Percentiles rank a stretch among this genome's conserved stretches.
Conservation (phyloP, 495 filamentous ascomycete genomes). For the Aspergillus homomorphus region DNA sequence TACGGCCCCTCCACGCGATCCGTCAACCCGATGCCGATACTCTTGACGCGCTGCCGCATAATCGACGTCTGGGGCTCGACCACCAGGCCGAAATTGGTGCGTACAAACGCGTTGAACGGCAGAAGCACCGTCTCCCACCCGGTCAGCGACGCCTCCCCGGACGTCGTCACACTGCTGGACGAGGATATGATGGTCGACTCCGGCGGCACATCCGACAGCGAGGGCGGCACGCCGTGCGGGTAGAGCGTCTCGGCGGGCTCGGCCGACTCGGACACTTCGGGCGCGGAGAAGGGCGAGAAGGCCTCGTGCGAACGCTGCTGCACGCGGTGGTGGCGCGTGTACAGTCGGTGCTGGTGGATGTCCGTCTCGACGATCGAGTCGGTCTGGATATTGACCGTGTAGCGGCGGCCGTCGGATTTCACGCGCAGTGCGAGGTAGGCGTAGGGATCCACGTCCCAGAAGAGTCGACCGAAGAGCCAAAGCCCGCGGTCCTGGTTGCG, state of each 20-base stretch:
- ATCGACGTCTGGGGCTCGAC: slow-evolving; percentile 90
- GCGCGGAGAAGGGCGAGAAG: background rate
- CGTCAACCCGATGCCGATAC: slow-evolving; percentile 82
- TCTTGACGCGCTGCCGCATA: slow-evolving; percentile 76
- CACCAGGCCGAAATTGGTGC: slow-evolving; percentile 86
- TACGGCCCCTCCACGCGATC: slow-evolving; percentile 85
- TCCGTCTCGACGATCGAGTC: slow-evolving; percentile 89
- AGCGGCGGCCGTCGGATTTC: slow-evolving; percentile 85
- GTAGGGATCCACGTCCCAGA: slow-evolving; percentile 90
- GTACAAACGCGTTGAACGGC: slow-evolving; percentile 86
- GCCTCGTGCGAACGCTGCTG: slow-evolving; percentile 2
- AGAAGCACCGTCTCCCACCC: slow-evolving; percentile 93
- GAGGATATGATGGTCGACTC: slow-evolving; percentile 36
- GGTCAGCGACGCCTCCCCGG: slow-evolving; percentile 48
- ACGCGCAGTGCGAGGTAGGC: slow-evolving; percentile 83
- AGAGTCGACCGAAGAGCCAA: slow-evolving; percentile 72
- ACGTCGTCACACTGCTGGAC: slow-evolving; percentile 31
- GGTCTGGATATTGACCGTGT: slow-evolving; percentile 94
- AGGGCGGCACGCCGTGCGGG: slow-evolving; percentile 30
- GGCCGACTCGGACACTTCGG: slow-evolving; percentile 20
- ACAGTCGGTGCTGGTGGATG: slow-evolving; percentile 91
- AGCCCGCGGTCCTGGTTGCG: slow-evolving; percentile 58
- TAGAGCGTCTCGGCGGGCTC: slow-evolving; percentile 26
- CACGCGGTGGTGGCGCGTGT: slow-evolving; percentile 60
- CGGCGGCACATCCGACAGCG: slow-evolving; percentile 41